phyloP scores from a whole-genome alignment of 2,329 filamentous ascomycete species.

The Cyphellophora europaea region DNA sequence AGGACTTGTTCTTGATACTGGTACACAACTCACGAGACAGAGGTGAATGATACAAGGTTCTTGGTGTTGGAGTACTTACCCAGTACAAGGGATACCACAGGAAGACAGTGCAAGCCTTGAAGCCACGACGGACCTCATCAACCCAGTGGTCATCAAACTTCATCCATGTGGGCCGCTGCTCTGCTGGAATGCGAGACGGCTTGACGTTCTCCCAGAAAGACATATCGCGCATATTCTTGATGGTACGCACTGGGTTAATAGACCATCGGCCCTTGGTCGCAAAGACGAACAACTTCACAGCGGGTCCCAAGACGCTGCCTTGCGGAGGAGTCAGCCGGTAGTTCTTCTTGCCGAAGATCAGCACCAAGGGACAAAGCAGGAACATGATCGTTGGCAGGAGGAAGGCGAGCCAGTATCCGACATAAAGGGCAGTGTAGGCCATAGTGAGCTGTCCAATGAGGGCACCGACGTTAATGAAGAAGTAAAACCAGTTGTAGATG shows the following conservation, averaged over 20 bases:
- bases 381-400: slow-evolving; percentile 59
- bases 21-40: too few relatives aligned
- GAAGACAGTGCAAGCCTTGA: slow-evolving; percentile 62
- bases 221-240: slow-evolving; percentile 45
- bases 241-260: slow-evolving; percentile 48
- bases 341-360: slow-evolving; percentile 50
- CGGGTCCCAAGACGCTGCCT: slow-evolving; percentile 62
- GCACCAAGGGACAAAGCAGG: slow-evolving; percentile 51
- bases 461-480: slow-evolving; percentile 61
- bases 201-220: slow-evolving; percentile 60
- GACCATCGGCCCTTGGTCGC: slow-evolving; percentile 57
- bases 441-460: slow-evolving; percentile 54
- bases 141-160: slow-evolving; percentile 77
- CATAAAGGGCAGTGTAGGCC: slow-evolving; percentile 66
- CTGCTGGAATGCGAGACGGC: slow-evolving; percentile 51
- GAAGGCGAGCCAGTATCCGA: slow-evolving; percentile 66
- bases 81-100: slow-evolving; percentile 44
- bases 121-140: slow-evolving; percentile 62
- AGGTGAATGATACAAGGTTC: too few relatives aligned
- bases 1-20: too few relatives aligned
- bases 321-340: slow-evolving; percentile 59
- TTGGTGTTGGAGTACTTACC: slow-evolving; percentile 13
- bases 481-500: slow-evolving; percentile 63
- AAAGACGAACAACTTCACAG: slow-evolving; percentile 50
- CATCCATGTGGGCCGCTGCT: slow-evolving; percentile 60